Percentiles rank a stretch among this genome's conserved stretches.
These are phyloP conservation scores for Plantago lanceolata DNA, from an alignment of 305 asterid genomes.

Conservation along the genomic window DNA sequence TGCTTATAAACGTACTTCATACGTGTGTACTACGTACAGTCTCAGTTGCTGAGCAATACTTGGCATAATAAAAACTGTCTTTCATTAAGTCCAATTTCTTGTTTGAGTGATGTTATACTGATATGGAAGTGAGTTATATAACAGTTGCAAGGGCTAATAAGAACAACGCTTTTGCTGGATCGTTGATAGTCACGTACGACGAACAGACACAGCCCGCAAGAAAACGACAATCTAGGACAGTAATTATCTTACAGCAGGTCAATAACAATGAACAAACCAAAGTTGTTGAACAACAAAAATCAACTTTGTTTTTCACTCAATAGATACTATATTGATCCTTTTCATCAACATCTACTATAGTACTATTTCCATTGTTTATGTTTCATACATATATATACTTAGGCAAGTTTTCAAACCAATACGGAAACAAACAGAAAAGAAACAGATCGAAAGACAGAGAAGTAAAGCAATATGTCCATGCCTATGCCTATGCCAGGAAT, in stretches of 20 bases:
- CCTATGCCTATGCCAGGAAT: conserved; percentile 26
- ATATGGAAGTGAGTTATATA: neutral
- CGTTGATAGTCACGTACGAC: neutral
- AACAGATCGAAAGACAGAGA: too few species aligned
- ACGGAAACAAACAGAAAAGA: neutral
- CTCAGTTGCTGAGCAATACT: neutral
- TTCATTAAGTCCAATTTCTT: neutral
- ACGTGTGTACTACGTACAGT: neutral
- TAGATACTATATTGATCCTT: neutral
- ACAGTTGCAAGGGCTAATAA: too few species aligned
- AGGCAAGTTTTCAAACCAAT: neutral
- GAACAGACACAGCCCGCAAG: neutral
- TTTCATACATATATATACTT: neutral
- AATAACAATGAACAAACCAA: neutral
- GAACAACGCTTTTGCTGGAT: neutral
- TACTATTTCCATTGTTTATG: neutral
- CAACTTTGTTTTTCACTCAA: conserved; percentile 6
- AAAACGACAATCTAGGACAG: neutral
- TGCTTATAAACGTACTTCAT: neutral
- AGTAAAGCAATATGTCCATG: conserved; percentile 30
- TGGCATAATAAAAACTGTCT: neutral
- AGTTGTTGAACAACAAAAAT: neutral
- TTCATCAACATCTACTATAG: neutral
- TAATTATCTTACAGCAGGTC: neutral
- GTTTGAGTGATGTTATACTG: neutral